Conservation (phyloP, 345 rosid species). For the Gossypium sturtianum region DNA sequence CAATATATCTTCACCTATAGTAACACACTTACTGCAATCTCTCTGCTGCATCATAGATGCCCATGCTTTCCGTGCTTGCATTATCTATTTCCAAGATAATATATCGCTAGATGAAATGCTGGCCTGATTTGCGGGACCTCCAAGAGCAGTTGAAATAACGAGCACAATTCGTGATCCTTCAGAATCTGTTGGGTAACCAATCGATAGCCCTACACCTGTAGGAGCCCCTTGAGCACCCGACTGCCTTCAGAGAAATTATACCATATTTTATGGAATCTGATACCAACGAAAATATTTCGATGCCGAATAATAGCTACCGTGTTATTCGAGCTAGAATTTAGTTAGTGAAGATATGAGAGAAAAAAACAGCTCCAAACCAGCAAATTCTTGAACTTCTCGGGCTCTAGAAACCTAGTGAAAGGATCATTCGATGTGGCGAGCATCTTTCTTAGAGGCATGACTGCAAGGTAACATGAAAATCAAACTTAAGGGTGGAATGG, state of each 20-base stretch:
- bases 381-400: slow-evolving; percentile 84
- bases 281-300: slow-evolving; percentile 5
- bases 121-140: slow-evolving; percentile 86
- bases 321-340: slow-evolving; percentile 7
- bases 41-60: no score
- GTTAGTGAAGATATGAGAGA: slow-evolving; percentile 8
- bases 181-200: slow-evolving; percentile 67
- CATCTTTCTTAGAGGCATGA: slow-evolving; percentile 82
- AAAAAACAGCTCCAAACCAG: slow-evolving; percentile 47
- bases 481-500: not conserved
- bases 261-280: slow-evolving; percentile 19
- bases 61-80: no score
- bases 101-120: slow-evolving; percentile 32
- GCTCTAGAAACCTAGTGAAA: slow-evolving; percentile 89
- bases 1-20: no score
- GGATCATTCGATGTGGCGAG: slow-evolving; percentile 85
- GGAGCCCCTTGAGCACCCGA: slow-evolving; percentile 95
- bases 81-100: no score
- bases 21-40: no score
- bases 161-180: slow-evolving; percentile 59
- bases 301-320: slow-evolving; percentile 1
- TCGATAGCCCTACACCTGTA: slow-evolving; percentile 90
- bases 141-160: slow-evolving; percentile 76
- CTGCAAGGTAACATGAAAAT: slow-evolving; percentile 37
- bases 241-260: slow-evolving; percentile 78